Base-by-base conservation (phyloP, 495 filamentous ascomycete species). In the Hypoxylon intermedium region DNA sequence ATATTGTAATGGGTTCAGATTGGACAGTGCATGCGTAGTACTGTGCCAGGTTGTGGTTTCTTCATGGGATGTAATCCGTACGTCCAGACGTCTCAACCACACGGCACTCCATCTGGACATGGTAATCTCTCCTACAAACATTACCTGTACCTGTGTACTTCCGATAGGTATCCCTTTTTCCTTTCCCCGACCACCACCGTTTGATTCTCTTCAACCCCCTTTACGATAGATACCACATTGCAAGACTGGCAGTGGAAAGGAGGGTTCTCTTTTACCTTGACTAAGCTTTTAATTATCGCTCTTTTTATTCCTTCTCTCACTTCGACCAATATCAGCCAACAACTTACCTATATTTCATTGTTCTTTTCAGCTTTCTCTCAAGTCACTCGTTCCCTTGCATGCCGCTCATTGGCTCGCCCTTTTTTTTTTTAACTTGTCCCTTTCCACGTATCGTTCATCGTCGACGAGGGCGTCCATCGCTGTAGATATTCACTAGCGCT, bases 401-500 rank as follows among this genome's bases (percentile, higher is more conserved):
- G 24, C 3, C 34, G 13, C 6, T 37, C 34, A 2, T 13, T 37
- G 15, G n/a, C 34, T 15, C 12, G n/a, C 20, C 26, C 38, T 28
- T 13, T 9, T 12, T 2, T 37, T 13, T 26, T 16, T 45, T 36
- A 6, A 9, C 20, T 26, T 9, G 13, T 24, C 9, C 4, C 19
- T 43, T 43, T 3, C 2, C 16, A n/a, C n/a, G n/a, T n/a, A n/a
- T n/a, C 38, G 19, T 13, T n/a, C 7, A n/a, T 26, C 19, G 4
- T 13, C 28, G n/a, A n/a, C 5, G 13, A 33, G 43, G 28, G 54
- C 30, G 28, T 37, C 13, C 28, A 37, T 44, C 42, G 20, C 44
- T 34, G 59, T 63, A 52, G 28, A 53, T 63, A 51, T 58, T 31
- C 43, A 49, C 55, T 59, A 65, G 55, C 50, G 61, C 54, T 65